Evolutionary conservation across 1,284 basidiomycete species (phyloP).

Genomic region (Pseudozyma tsukubaensis): DNA sequence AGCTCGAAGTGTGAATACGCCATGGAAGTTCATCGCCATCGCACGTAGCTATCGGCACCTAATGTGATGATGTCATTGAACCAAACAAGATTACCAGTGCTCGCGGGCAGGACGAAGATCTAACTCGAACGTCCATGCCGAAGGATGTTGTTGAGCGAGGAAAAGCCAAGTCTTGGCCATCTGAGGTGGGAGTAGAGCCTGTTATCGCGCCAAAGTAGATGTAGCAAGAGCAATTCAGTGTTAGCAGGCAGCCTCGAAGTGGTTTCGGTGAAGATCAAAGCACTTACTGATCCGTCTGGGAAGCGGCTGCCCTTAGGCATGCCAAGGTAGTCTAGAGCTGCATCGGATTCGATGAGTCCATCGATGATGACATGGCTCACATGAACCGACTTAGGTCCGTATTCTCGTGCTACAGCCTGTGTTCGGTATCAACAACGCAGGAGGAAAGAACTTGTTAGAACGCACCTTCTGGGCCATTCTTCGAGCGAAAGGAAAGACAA

Average conservation of each 20-base stretch:
- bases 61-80: too few relatives aligned
- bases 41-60: too few relatives aligned
- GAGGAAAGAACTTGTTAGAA: not conserved
- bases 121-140: constrained; percentile 57
- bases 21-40: too few relatives aligned
- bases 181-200: constrained; percentile 52
- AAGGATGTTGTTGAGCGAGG: constrained; percentile 54
- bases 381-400: constrained; percentile 47
- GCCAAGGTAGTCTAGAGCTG: constrained; percentile 45
- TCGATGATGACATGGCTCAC: constrained; percentile 59
- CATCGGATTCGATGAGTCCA: constrained; percentile 56
- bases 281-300: constrained; percentile 39
- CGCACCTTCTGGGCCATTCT: too few relatives aligned
- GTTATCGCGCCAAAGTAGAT: not conserved
- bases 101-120: constrained; percentile 59
- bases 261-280: too few relatives aligned
- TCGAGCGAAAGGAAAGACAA: not conserved
- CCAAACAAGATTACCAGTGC: constrained; percentile 30
- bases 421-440: not conserved
- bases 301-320: constrained; percentile 52
- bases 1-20: too few relatives aligned
- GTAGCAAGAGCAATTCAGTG: not conserved
- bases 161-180: constrained; percentile 64
- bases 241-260: not conserved
- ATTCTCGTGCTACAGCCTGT: constrained; percentile 53